Percentiles rank a stretch among this genome's conserved stretches.
Evolutionary conservation across 164 flowering plant species (phyloP).

Genomic region (Magnolia kwangsiensis): DNA sequence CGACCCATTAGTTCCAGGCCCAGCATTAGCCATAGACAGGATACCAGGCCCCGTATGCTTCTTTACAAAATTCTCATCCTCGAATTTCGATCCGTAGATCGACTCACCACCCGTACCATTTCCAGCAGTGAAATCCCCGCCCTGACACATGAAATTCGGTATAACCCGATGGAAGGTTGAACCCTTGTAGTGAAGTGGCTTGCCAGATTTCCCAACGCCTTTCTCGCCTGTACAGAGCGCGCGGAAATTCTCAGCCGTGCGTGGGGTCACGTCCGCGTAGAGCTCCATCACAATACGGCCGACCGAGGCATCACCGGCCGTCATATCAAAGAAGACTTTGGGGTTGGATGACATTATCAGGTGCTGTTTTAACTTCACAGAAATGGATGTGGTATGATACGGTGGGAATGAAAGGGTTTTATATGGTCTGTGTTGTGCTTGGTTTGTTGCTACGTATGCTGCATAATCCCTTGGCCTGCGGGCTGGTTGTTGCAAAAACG

Average conservation of each 20-base stretch:
- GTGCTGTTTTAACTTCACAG: too few relatives aligned
- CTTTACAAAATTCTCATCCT: conserved; percentile 47
- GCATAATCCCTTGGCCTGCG: too few relatives aligned
- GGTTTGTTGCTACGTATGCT: too few relatives aligned
- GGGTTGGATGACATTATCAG: conserved; percentile 45
- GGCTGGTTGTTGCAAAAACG: too few relatives aligned
- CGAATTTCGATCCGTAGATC: conserved; percentile 44
- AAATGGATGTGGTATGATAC: too few relatives aligned
- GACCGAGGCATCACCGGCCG: conserved; percentile 51
- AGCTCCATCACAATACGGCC: conserved; percentile 84
- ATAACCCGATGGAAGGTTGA: conserved; percentile 38
- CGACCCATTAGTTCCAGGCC: conserved; percentile 38
- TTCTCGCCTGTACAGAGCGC: conserved; percentile 93
- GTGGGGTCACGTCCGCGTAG: conserved; percentile 51
- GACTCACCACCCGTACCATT: conserved; percentile 48
- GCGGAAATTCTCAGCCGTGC: conserved; percentile 78
- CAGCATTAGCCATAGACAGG: conserved; percentile 51
- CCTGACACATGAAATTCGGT: conserved; percentile 44
- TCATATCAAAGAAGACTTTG: conserved; percentile 74
- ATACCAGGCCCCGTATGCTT: conserved; percentile 49
- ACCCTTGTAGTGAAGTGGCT: conserved; percentile 41
- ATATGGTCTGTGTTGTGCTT: too few relatives aligned
- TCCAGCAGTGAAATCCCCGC: conserved; percentile 46
- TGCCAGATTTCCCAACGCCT: conserved; percentile 29
- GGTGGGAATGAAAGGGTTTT: too few relatives aligned